Conservation (phyloP, 176 grass and related monocot genomes). For the Poa annua region DNA sequence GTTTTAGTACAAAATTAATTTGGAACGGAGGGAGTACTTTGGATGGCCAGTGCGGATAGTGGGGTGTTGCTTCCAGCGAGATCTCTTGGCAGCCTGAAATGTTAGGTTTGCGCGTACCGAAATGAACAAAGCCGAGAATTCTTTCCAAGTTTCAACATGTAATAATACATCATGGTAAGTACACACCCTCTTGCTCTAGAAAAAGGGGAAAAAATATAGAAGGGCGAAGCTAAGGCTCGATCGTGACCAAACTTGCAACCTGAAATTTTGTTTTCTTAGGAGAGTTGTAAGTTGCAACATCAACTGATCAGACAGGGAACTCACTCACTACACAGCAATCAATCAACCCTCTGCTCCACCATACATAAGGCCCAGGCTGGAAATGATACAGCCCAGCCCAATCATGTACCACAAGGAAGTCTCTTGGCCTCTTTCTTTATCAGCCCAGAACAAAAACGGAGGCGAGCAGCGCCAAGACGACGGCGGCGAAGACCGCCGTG, state of each 20-base stretch:
- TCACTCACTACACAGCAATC: slow-evolving; percentile 7
- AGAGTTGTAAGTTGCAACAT: not conserved
- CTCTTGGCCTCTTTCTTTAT: not conserved
- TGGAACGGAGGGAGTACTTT: no score
- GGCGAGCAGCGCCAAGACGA: slow-evolving; percentile 31
- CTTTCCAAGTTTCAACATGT: not conserved
- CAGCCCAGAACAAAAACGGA: not conserved
- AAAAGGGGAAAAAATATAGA: not conserved
- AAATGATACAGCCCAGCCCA: not conserved
- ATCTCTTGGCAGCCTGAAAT: not conserved
- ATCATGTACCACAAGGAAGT: not conserved
- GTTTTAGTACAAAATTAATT: no score
- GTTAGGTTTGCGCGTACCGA: not conserved
- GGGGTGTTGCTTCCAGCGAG: not conserved
- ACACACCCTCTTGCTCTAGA: not conserved
- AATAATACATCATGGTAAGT: not conserved
- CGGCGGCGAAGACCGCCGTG: slow-evolving; percentile 10
- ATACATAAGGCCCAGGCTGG: not conserved
- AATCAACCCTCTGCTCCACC: not conserved
- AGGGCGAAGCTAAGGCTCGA: not conserved
- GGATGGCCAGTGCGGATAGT: no score
- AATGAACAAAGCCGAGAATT: not conserved
- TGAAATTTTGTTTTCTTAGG: not conserved
- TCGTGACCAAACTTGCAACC: not conserved
- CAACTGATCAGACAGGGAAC: not conserved